phyloP scores from a whole-genome alignment of 2,329 filamentous ascomycete genomes.

The Neofusicoccum parvum region DNA sequence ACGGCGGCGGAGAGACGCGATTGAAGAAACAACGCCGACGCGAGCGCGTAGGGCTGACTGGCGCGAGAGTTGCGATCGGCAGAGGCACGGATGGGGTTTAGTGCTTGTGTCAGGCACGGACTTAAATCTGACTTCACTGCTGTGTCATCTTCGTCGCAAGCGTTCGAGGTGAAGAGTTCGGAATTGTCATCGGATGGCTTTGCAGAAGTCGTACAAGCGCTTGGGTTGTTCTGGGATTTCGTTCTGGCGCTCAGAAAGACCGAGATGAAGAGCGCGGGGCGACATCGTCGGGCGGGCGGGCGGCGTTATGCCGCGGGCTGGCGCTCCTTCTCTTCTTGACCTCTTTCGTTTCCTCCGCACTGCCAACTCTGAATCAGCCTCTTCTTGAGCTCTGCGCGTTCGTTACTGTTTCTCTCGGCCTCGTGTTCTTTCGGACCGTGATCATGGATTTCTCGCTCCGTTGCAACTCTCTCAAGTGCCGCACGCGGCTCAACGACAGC shows the following conservation, averaged over 20 bases:
- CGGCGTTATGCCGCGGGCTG: background rate
- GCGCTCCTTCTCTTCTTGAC: background rate
- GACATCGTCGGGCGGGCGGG: background rate
- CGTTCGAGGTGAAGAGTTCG: too few relatives aligned
- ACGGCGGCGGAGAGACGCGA: background rate
- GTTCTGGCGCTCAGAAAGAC: background rate
- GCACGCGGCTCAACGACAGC: slow-evolving; percentile 65
- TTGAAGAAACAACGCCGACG: background rate
- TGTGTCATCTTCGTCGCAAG: background rate
- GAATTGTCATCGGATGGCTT: too few relatives aligned
- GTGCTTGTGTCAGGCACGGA: slow-evolving; percentile 8
- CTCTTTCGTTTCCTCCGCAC: background rate
- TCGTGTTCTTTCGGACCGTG: background rate
- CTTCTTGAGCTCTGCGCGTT: background rate
- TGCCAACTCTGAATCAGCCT: background rate
- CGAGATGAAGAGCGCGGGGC: too few relatives aligned
- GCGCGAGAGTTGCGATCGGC: background rate
- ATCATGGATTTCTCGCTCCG: slow-evolving; percentile 73
- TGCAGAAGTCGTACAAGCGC: too few relatives aligned
- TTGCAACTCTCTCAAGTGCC: slow-evolving; percentile 81
- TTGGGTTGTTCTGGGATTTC: too few relatives aligned
- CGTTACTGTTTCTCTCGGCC: background rate
- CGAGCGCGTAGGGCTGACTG: slow-evolving; percentile 2
- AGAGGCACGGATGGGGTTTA: slow-evolving; percentile 9
- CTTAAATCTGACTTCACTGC: slow-evolving; percentile 11